phyloP scores from a whole-genome alignment of 2,329 filamentous ascomycete species.

The Septoria linicola region DNA sequence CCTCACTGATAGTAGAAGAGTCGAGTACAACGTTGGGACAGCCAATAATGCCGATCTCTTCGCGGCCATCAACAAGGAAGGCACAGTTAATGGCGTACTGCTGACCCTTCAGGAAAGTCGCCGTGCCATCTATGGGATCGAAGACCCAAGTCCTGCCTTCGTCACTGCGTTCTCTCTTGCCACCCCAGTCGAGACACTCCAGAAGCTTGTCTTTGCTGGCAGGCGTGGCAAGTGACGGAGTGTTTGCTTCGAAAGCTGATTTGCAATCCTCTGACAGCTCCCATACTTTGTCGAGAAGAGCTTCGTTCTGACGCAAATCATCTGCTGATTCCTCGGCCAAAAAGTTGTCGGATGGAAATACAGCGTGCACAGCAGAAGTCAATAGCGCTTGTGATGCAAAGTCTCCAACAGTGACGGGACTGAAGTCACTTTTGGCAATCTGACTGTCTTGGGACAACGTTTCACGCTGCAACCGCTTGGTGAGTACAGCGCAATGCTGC shows the following conservation, averaged over 20 bases:
- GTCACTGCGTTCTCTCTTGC: slow-evolving; percentile 42
- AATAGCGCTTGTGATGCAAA: slow-evolving; percentile 64
- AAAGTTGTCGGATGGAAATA: slow-evolving; percentile 58
- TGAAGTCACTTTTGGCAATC: slow-evolving; percentile 58
- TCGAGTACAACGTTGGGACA: slow-evolving; percentile 59
- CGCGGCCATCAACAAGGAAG: slow-evolving; percentile 57
- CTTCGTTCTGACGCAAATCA: slow-evolving; percentile 51
- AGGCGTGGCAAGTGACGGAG: slow-evolving; percentile 42
- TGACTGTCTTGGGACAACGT: slow-evolving; percentile 51
- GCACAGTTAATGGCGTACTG: slow-evolving; percentile 64
- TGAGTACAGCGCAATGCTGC: slow-evolving; percentile 48
- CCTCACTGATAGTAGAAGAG: slow-evolving; percentile 46
- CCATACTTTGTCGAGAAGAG: slow-evolving; percentile 56
- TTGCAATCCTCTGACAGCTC: slow-evolving; percentile 48
- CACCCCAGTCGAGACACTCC: slow-evolving; percentile 60
- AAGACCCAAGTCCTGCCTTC: slow-evolving; percentile 58
- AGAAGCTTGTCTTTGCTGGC: slow-evolving; percentile 57
- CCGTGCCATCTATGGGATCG: slow-evolving; percentile 65
- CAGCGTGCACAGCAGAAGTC: slow-evolving; percentile 55
- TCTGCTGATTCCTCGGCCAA: slow-evolving; percentile 62
- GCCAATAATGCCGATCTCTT: slow-evolving; percentile 60
- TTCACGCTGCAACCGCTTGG: slow-evolving; percentile 51
- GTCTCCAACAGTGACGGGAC: slow-evolving; percentile 63
- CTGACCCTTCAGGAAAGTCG: slow-evolving; percentile 59
- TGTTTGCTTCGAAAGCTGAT: slow-evolving; percentile 27